Evolutionary conservation across 345 rosid species (phyloP).

Genomic region (Orychophragmus violaceus): DNA sequence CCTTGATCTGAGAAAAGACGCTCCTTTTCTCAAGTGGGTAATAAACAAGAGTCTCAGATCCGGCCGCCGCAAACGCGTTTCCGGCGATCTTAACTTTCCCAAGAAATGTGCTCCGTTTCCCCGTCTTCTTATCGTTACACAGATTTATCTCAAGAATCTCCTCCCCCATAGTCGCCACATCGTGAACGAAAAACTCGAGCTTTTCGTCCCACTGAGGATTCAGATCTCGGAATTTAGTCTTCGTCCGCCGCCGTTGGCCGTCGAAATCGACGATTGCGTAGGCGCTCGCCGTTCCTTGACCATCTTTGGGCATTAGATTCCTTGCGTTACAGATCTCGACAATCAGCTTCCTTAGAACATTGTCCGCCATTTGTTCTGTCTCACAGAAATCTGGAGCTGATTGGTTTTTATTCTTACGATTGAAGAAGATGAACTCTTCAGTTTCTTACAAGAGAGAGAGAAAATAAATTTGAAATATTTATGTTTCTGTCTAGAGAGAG

Average conservation of each 20-base stretch:
- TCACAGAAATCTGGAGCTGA: background rate
- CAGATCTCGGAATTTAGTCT: conserved; percentile 71
- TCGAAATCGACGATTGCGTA: conserved; percentile 75
- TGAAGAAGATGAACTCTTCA: background rate
- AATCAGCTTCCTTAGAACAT: conserved; percentile 48
- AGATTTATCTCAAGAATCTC: conserved; percentile 76
- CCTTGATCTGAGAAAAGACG: conserved; percentile 80
- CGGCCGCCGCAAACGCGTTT: conserved; percentile 40
- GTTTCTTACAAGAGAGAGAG: conserved; percentile 16
- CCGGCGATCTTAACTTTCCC: conserved; percentile 79
- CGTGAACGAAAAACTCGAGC: conserved; percentile 70
- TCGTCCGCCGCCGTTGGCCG: conserved; percentile 76
- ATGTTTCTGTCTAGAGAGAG: background rate
- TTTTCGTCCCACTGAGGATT: conserved; percentile 92
- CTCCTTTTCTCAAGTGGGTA: conserved; percentile 84
- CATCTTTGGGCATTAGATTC: conserved; percentile 85
- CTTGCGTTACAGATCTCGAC: conserved; percentile 80
- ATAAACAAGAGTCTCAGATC: conserved; percentile 65
- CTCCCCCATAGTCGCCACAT: conserved; percentile 43
- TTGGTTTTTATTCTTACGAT: background rate
- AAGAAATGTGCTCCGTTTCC: conserved; percentile 60
- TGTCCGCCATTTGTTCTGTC: conserved; percentile 45
- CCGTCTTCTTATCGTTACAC: conserved; percentile 69
- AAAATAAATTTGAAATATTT: background rate
- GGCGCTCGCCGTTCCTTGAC: conserved; percentile 92